Evolutionary conservation across 768 basidiomycete species (phyloP).

Genomic region (Lyophyllum decastes): DNA sequence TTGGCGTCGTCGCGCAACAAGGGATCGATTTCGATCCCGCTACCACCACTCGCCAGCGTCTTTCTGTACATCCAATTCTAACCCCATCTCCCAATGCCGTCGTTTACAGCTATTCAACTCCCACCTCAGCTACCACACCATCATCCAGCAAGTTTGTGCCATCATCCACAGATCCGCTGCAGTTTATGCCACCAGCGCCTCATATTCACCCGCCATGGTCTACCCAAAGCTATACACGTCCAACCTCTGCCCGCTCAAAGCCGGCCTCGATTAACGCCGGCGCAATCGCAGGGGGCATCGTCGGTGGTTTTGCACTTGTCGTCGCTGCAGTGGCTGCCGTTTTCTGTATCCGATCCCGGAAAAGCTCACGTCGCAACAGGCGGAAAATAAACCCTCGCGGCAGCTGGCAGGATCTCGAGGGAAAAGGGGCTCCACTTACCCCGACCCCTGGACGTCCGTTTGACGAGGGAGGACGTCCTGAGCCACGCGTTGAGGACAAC

Average conservation of each 20-base stretch:
- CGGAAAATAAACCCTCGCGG: not conserved
- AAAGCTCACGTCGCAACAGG: not conserved
- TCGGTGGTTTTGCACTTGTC: constrained; percentile 16
- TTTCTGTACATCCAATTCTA: not conserved
- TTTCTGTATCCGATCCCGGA: constrained; percentile 12
- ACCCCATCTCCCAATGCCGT: not conserved
- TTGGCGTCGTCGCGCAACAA: not conserved
- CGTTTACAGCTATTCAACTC: constrained; percentile 2
- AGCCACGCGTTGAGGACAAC: not conserved
- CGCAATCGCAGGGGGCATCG: constrained; percentile 19
- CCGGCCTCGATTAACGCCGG: constrained; percentile 1
- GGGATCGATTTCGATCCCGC: not conserved
- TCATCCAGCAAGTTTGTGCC: not conserved
- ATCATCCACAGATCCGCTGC: not conserved
- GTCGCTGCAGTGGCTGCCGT: constrained; percentile 11
- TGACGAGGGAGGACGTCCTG: not conserved
- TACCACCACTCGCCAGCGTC: not conserved
- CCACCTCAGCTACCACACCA: not conserved
- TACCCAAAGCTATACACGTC: constrained; percentile 1
- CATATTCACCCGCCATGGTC: constrained; percentile 13
- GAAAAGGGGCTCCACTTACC: not conserved
- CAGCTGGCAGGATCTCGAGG: constrained; percentile 15
- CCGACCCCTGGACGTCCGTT: not conserved
- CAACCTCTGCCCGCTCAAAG: not conserved
- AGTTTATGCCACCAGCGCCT: constrained; percentile 5